These are phyloP conservation scores for Coleophoma cylindrospora DNA, from an alignment of 2,329 filamentous ascomycete genomes.

Conservation along the genomic window DNA sequence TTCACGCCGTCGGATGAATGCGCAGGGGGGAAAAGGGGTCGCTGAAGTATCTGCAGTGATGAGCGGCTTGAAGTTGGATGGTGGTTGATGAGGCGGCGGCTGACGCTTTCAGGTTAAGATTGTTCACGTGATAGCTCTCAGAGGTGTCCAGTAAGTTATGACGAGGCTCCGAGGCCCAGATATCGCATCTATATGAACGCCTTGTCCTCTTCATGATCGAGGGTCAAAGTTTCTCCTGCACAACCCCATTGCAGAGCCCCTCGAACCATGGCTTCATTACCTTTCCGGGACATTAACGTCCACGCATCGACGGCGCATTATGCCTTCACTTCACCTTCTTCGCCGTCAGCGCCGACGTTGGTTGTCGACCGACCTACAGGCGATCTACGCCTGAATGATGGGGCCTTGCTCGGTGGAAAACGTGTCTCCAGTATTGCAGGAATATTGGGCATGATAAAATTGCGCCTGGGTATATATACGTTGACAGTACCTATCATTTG, in stretches of 20 bases:
- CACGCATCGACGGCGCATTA: conserved; percentile 89
- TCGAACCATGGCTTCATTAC: conserved; percentile 48
- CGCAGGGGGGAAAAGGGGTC: no score
- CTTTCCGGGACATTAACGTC: conserved; percentile 96
- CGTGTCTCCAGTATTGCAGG: conserved; percentile 92
- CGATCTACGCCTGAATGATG: conserved; percentile 81
- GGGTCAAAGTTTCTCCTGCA: not conserved
- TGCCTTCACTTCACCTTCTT: conserved; percentile 93
- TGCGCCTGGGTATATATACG: conserved; percentile 70
- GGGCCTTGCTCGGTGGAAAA: conserved; percentile 68
- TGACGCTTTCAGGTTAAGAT: not conserved
- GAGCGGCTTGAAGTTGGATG: conserved; percentile 2
- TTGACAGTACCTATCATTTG: no score
- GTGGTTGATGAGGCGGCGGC: conserved; percentile 1
- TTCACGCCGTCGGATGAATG: no score
- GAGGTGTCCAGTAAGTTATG: not conserved
- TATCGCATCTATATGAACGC: not conserved
- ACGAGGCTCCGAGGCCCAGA: not conserved
- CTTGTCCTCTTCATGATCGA: no score
- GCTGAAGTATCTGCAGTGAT: not conserved
- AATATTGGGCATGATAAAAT: conserved; percentile 88
- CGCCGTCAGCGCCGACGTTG: conserved; percentile 80
- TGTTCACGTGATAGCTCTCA: conserved; percentile 4
- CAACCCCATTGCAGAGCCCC: not conserved
- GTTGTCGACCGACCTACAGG: conserved; percentile 90